Base-by-base conservation (phyloP, 192 early-diverging fungal genomes). In the Coemansia sp. region DNA sequence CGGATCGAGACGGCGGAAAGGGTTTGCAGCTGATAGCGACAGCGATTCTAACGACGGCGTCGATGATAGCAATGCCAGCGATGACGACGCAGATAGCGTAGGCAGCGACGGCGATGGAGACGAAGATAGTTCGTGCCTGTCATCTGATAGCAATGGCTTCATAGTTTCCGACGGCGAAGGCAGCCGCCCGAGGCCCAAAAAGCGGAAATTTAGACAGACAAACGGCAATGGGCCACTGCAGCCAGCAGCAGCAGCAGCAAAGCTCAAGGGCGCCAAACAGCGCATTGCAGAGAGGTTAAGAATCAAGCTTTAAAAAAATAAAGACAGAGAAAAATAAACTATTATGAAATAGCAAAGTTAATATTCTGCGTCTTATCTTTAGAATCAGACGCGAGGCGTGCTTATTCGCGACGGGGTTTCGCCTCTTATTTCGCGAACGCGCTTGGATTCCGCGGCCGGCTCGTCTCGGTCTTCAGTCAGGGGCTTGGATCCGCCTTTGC, bases 261-360 rank as follows among this genome's bases (percentile, higher is more conserved):
- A 42, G n/a, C 56, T 58, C 27, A 62, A 67, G n/a, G 68, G 61
- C 29, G 68, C 64, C 1, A 64, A 65, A 36, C 71, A 64, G 45
- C 67, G 71, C 2, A 73, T 79, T 50, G 76, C 76, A 4, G 71
- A 79, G 55, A 67, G 68, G 2, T 65, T 79, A 62, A 79, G 74
- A 54, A 60, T 79, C n/a, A 79, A 73, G 53, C 60, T 78, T 55
- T 78, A 51, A 65, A 58, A 23, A 42, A 42, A 6, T 16, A 42
- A 42, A 42, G 11, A 42, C 11, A 42, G 11, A 42, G 11, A 14
- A 42, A 42, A 42, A 3, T 27, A 22, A 35, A 19, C 8, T 56
- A 20, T 19, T 4, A 4, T 36, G 18, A 16, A 29, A 36, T 14
- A 56, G n/a, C 22, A 34, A 13, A 36, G 18, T n/a, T n/a, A n/a